Evolutionary conservation across 2,329 filamentous ascomycete species (phyloP), one percentile per base, ranked within the genome.

Genomic region (Ceratocystis cubensis): DNA sequence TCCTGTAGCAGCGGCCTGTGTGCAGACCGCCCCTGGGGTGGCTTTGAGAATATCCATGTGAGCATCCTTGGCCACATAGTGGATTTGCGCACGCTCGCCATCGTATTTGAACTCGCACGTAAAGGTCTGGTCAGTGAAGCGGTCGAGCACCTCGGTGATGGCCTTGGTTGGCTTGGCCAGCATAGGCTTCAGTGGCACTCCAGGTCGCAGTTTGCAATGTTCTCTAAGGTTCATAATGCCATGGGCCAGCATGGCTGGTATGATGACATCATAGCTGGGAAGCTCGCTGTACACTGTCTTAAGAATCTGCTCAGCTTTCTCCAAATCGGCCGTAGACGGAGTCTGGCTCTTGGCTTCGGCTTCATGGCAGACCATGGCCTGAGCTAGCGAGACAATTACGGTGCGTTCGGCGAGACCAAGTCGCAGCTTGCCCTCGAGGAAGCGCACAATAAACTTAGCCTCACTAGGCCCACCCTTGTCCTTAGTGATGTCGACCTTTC

Each of bases 21-120:
- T 88, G 69, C 85, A 86, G 50, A 85, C 81, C 6, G 84, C 84
- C 5, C 83, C 77, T 10, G 80, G 78, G 0, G 82, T 78, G 45
- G 84, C 80, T 61, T 87, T 82, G 67, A 83, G 82, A 70, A 90
- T 87, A 65, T 91, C 81, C 68, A 88, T 79, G 1, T 84, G 79
- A 8, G 89, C 83, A 69, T 93, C 88, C 69, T 91, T 89, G 3
- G 92, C 87, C 41, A 97, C 91, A 71, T 96, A 99, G 74, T 99
- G 94, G 63, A 99, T 97, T 74, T 99, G 94, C n/a, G 94, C 94
- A 73, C 94, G 83, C 76, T 99, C 94, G 62, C 94, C 94, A 72
- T 99, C 94, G 73, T 99, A 99, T 76, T 99, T 99, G 81, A 96
- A 99, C 75, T 99, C 94, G 77, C 94, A 99, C 0, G 94, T 97